Percentiles rank a stretch among this genome's conserved stretches.
Evolutionary conservation across 192 early-diverging fungal species (phyloP).

Genomic region (Tieghemiomyces parasiticus): DNA sequence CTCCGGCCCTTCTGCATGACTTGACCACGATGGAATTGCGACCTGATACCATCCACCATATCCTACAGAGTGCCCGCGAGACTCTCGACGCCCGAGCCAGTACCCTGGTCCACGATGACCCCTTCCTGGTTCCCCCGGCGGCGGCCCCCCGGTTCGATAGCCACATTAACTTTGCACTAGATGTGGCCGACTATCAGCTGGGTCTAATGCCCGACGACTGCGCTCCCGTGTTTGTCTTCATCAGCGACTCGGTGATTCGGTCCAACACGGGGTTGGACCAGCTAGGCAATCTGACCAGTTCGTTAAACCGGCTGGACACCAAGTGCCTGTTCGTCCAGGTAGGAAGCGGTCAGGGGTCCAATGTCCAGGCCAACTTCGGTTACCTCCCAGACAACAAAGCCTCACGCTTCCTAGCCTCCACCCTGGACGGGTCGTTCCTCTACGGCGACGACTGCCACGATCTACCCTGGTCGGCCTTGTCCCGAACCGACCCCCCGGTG

Average conservation of each 20-base stretch:
- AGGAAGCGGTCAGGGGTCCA: slow-evolving; percentile 42
- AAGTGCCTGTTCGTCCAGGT: slow-evolving; percentile 56
- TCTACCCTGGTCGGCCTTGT: slow-evolving; percentile 9
- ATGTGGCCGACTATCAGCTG: slow-evolving; percentile 31
- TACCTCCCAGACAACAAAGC: slow-evolving; percentile 64
- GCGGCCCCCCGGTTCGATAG: not conserved
- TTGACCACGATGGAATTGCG: not conserved
- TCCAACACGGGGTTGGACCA: slow-evolving; percentile 49
- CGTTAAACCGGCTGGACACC: slow-evolving; percentile 36
- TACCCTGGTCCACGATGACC: not conserved
- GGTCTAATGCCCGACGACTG: slow-evolving; percentile 29
- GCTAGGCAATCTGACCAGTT: slow-evolving; percentile 28
- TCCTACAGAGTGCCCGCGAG: slow-evolving; percentile 4
- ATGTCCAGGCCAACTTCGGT: slow-evolving; percentile 57
- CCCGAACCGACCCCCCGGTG: slow-evolving; percentile 1
- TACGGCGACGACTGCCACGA: slow-evolving; percentile 49
- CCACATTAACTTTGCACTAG: slow-evolving; percentile 10
- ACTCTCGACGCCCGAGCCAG: not conserved
- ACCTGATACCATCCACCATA: slow-evolving; percentile 9
- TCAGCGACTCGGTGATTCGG: slow-evolving; percentile 64
- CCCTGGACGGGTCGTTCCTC: slow-evolving; percentile 50
- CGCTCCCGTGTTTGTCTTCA: slow-evolving; percentile 34
- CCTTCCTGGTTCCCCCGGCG: too few relatives aligned
- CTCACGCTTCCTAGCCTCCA: slow-evolving; percentile 46
- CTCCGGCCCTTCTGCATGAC: not conserved